phyloP scores from a whole-genome alignment of 306 rosid genomes.

The Quillaja saponaria region DNA sequence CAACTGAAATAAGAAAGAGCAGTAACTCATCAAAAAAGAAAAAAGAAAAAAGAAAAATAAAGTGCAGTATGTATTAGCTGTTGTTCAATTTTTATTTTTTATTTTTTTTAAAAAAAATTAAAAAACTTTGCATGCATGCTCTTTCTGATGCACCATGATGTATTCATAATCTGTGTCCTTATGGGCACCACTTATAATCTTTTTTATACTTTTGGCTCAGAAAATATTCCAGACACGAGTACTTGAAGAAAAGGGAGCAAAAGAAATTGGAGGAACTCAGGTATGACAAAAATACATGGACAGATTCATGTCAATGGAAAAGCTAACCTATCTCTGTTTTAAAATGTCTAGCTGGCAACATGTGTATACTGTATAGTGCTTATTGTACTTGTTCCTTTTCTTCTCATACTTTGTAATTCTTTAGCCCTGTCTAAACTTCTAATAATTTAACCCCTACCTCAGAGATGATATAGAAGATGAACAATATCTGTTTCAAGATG shows the following conservation, averaged over 20 bases:
- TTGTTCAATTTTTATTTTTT: too few species aligned
- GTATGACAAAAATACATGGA: constrained; percentile 38
- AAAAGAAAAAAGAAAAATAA: too few species aligned
- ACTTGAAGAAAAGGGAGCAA: constrained; percentile 87
- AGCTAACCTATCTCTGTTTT: background rate
- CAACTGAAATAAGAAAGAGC: too few species aligned
- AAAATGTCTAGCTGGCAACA: background rate
- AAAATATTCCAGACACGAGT: constrained; percentile 83
- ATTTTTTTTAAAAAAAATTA: too few species aligned
- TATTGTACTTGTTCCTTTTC: constrained; percentile 12
- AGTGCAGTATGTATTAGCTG: too few species aligned
- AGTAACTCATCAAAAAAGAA: too few species aligned
- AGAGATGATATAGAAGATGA: constrained; percentile 95
- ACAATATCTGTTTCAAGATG: constrained; percentile 77
- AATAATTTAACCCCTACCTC: constrained; percentile 26
- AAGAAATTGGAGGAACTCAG: constrained; percentile 88
- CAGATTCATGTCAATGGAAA: too few species aligned
- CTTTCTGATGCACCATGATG: too few species aligned
- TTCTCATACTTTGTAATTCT: constrained; percentile 21
- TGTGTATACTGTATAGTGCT: constrained; percentile 7
- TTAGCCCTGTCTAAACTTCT: too few species aligned
- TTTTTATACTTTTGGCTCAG: constrained; percentile 45
- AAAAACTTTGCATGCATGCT: too few species aligned
- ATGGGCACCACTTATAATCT: too few species aligned
- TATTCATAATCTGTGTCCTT: too few species aligned